Percentiles rank a stretch among this genome's conserved stretches.
These are phyloP conservation scores for Russula sp. DNA, from an alignment of 768 basidiomycete species.

Conservation along the genomic window DNA sequence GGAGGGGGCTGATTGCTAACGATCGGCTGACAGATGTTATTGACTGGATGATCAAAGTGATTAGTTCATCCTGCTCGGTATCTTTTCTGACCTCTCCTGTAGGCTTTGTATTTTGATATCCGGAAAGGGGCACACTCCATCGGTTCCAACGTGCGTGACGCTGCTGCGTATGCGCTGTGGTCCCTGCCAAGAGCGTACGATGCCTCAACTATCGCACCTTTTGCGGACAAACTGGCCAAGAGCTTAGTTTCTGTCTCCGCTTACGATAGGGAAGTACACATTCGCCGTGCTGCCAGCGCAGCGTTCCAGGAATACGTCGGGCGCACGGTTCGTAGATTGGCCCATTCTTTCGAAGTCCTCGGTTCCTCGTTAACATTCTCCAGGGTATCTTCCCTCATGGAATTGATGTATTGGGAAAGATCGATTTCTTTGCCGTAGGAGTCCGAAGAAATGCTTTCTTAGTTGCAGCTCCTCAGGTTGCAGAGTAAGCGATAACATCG, in stretches of 20 bases:
- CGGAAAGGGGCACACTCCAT: conserved; percentile 90
- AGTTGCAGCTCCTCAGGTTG: conserved; percentile 80
- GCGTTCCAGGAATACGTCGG: conserved; percentile 98
- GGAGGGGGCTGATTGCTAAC: conserved; percentile 63
- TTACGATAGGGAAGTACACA: conserved; percentile 91
- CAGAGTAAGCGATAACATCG: conserved; percentile 52
- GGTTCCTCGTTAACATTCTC: conserved; percentile 19
- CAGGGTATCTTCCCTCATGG: conserved; percentile 91
- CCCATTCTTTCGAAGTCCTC: conserved; percentile 1
- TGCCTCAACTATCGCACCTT: conserved; percentile 48
- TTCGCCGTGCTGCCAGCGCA: conserved; percentile 92
- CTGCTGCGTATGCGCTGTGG: conserved; percentile 93
- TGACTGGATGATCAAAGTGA: conserved; percentile 76
- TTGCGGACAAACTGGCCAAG: conserved; percentile 60
- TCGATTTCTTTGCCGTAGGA: conserved; percentile 94
- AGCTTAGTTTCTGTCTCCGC: conserved; percentile 72
- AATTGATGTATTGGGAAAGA: conserved; percentile 85
- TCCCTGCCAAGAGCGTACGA: conserved; percentile 80
- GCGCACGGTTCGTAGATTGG: conserved; percentile 60
- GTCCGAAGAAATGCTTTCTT: conserved; percentile 78
- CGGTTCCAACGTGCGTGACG: conserved; percentile 91
- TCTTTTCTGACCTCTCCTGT: conserved; percentile 15
- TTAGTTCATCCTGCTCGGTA: conserved; percentile 2
- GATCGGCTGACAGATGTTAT: conserved; percentile 58
- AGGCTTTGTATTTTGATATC: conserved; percentile 92